A percentile compares a stretch with the other conserved stretches of the same genome.
phyloP scores from a whole-genome alignment of 2,329 filamentous ascomycete species.

The Clarireedia homoeocarpa region DNA sequence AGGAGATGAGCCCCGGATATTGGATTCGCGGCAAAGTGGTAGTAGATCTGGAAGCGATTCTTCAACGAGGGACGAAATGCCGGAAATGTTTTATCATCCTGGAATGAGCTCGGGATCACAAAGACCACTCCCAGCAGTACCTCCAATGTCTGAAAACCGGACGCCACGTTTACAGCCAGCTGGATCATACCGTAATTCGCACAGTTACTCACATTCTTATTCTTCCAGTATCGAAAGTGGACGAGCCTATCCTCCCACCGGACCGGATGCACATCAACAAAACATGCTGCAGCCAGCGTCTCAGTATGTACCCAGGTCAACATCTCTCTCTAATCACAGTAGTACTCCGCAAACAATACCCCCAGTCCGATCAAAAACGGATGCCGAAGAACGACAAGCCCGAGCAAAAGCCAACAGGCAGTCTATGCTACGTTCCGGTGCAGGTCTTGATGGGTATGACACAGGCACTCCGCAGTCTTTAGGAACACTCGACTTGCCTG shows the following conservation, averaged over 20 bases:
- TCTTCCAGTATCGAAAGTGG: constrained; percentile 38
- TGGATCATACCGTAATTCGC: constrained; percentile 48
- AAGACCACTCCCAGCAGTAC: constrained; percentile 57
- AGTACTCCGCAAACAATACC: constrained; percentile 71
- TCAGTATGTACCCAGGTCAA: constrained; percentile 57
- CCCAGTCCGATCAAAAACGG: constrained; percentile 88
- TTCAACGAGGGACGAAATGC: constrained; percentile 63
- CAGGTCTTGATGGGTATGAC: constrained; percentile 50
- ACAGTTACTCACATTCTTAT: constrained; percentile 40
- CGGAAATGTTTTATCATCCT: constrained; percentile 91
- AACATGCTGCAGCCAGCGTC: constrained; percentile 30
- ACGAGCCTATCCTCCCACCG: constrained; percentile 21
- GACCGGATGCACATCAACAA: constrained; percentile 35
- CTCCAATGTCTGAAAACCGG: constrained; percentile 39
- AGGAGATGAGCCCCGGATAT: constrained; percentile 68
- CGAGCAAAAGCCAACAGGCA: constrained; percentile 45
- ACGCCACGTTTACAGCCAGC: constrained; percentile 42
- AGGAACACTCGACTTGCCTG: constrained; percentile 73
- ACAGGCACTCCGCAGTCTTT: constrained; percentile 40
- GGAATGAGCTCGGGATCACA: constrained; percentile 57
- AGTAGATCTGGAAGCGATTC: constrained; percentile 51
- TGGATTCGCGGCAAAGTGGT: constrained; percentile 35
- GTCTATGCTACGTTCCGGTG: constrained; percentile 42
- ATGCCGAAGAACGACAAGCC: constrained; percentile 62
- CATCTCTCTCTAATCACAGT: constrained; percentile 75